phyloP scores from a whole-genome alignment of 768 basidiomycete species.

The Podaxis mareebaensis region DNA sequence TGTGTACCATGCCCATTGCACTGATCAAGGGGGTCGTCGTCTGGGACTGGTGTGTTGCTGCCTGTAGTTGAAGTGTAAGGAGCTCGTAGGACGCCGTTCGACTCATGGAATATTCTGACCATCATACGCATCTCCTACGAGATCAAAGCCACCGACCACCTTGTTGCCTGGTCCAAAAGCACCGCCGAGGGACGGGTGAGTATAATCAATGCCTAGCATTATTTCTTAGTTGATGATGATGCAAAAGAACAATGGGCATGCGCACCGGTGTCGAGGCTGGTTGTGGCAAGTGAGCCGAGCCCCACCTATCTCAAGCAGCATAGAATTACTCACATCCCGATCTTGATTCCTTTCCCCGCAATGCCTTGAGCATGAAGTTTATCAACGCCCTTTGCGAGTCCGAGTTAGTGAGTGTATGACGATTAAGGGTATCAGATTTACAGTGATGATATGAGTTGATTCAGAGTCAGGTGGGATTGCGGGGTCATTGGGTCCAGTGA shows the following conservation, averaged over 20 bases:
- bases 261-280: slow-evolving; percentile 51
- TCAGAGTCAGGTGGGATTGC: slow-evolving; percentile 44
- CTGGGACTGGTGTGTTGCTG: slow-evolving; percentile 49
- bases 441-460: slow-evolving; percentile 57
- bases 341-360: slow-evolving; percentile 63
- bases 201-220: slow-evolving; percentile 49
- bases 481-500: slow-evolving; percentile 41
- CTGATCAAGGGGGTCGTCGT: slow-evolving; percentile 53
- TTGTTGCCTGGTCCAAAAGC: slow-evolving; percentile 56
- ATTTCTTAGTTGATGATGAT: not conserved
- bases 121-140: slow-evolving; percentile 56
- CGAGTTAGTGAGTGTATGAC: not conserved
- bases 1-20: slow-evolving; percentile 57
- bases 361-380: slow-evolving; percentile 63
- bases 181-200: slow-evolving; percentile 54
- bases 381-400: slow-evolving; percentile 56
- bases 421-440: slow-evolving; percentile 24
- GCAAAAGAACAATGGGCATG: not conserved
- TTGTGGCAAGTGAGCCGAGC: not conserved
- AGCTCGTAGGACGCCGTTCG: not conserved
- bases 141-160: slow-evolving; percentile 53
- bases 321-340: slow-evolving; percentile 54
- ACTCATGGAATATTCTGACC: slow-evolving; percentile 28
- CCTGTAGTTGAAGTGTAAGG: slow-evolving; percentile 24
- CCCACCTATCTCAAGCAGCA: not conserved